Evolutionary conservation across 345 rosid genomes (phyloP).

Genomic region (Eucalyptus caleyi): DNA sequence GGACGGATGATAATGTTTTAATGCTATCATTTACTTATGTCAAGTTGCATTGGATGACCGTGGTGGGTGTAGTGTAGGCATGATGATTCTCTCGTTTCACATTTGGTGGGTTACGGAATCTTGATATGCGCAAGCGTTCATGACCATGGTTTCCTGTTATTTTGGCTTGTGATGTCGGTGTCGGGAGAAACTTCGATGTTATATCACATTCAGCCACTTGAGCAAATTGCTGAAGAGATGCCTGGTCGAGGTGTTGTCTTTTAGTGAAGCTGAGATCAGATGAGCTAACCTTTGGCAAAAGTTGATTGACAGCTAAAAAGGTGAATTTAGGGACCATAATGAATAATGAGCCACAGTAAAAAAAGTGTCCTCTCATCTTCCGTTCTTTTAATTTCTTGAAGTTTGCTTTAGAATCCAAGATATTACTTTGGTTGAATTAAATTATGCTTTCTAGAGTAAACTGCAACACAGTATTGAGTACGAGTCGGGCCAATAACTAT

Average conservation of each 20-base stretch:
- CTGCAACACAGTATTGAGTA: not conserved
- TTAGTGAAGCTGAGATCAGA: not conserved
- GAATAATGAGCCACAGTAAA: not conserved
- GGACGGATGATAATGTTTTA: not conserved
- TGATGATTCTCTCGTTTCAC: not conserved
- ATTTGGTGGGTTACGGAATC: not conserved
- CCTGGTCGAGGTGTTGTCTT: not conserved
- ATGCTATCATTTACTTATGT: not conserved
- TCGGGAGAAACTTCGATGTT: not conserved
- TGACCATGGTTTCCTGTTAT: not conserved
- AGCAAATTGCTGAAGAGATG: not conserved
- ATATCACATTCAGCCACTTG: not conserved
- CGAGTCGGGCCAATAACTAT: not conserved
- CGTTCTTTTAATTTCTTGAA: not conserved
- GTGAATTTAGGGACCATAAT: not conserved
- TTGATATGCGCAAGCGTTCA: not conserved
- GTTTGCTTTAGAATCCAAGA: not conserved
- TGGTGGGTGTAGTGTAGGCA: not conserved
- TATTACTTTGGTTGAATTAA: not conserved
- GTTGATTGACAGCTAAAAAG: not conserved
- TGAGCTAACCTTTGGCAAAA: not conserved
- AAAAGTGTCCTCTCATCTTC: not conserved
- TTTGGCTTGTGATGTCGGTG: not conserved
- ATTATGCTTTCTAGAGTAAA: not conserved
- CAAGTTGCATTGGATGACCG: not conserved